These are phyloP conservation scores for Coemansia sp. DNA, from an alignment of 192 early-diverging fungal species.

Conservation along the genomic window DNA sequence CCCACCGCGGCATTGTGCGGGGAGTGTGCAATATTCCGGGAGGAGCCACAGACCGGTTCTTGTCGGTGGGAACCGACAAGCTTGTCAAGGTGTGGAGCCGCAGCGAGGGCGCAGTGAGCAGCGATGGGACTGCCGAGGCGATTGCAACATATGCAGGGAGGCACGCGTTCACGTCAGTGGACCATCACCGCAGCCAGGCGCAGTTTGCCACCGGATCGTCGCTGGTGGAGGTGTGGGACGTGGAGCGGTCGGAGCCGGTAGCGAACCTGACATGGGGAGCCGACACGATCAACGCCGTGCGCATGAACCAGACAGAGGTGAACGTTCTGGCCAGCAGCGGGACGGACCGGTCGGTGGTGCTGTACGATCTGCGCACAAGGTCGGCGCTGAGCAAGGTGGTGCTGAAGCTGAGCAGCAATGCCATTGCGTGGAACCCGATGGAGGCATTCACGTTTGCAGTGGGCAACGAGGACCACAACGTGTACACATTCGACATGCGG, in stretches of 20 bases:
- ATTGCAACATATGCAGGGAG: conserved; percentile 77
- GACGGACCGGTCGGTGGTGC: conserved; percentile 87
- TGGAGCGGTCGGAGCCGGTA: conserved; percentile 77
- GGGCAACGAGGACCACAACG: conserved; percentile 98
- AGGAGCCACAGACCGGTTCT: conserved; percentile 61
- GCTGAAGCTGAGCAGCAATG: conserved; percentile 86
- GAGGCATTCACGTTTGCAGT: conserved; percentile 92
- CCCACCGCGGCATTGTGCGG: conserved; percentile 83
- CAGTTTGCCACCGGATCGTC: conserved; percentile 88
- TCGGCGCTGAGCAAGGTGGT: conserved; percentile 82
- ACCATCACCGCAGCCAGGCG: conserved; percentile 82
- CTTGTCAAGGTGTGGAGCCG: conserved; percentile 91
- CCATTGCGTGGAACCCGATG: conserved; percentile 99
- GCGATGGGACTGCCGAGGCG: conserved; percentile 51
- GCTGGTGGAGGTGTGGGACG: conserved; percentile 92
- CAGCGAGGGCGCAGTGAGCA: conserved; percentile 36
- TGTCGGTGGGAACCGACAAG: conserved; percentile 94
- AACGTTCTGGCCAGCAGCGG: conserved; percentile 90
- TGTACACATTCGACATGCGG: conserved; percentile 98
- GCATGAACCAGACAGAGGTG: conserved; percentile 97
- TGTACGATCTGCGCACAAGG: conserved; percentile 92
- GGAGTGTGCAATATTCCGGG: conserved; percentile 75
- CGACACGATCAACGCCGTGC: conserved; percentile 91
- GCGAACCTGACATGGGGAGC: conserved; percentile 86
- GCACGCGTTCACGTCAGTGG: conserved; percentile 77